Base-by-base conservation (phyloP, 2,329 filamentous ascomycete genomes). In the Penicillium verrucosum region DNA sequence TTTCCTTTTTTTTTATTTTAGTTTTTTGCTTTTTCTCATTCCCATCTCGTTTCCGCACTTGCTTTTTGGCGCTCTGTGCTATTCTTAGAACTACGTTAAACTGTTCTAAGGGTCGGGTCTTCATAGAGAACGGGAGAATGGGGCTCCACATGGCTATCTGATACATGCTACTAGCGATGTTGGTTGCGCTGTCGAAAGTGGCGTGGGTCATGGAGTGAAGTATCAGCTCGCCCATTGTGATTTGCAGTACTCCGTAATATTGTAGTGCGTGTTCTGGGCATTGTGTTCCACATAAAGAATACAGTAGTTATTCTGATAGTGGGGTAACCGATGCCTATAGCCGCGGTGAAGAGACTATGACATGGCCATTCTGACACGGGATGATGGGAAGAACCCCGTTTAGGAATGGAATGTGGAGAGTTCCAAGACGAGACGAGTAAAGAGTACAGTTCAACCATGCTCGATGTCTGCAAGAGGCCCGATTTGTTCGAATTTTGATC, bases 371-470 rank as follows among this genome's bases (percentile, higher is more conserved):
- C 34, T 57, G 53, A 54, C 51, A 61, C 42, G 30, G 49, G 34
- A 18, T 46, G 41, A 59, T 48, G 10, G 32, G 50, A 54, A 52
- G 23, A 16, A 25, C 41, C 52, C 52, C 27, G 9, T 11, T 59
- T 59, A 44, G 38, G 14, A 47, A 23, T 47, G 58, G 56, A 59
- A 60, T 60, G 61, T 64, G 57, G 56, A 56, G 51, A 47, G 42
- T 9, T 47, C 12, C 8, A 9, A 37, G 18, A 5, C 21, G 18
- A 38, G 51, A 29, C 37, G 37, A 54, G 52, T 30, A 32, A 16
- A 25, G 47, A 23, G 37, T 23, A 41, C 51, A 36, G 42, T 14
- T 45, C 11, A 5, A 5, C 23, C 32, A 21, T 49, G 41, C 18
- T 47, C 23, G 16, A 58, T 36, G n/a, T 37, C 29, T 40, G 25